Base-by-base conservation (phyloP, 352 stramenopile species). In the Phytophthora cajani region DNA sequence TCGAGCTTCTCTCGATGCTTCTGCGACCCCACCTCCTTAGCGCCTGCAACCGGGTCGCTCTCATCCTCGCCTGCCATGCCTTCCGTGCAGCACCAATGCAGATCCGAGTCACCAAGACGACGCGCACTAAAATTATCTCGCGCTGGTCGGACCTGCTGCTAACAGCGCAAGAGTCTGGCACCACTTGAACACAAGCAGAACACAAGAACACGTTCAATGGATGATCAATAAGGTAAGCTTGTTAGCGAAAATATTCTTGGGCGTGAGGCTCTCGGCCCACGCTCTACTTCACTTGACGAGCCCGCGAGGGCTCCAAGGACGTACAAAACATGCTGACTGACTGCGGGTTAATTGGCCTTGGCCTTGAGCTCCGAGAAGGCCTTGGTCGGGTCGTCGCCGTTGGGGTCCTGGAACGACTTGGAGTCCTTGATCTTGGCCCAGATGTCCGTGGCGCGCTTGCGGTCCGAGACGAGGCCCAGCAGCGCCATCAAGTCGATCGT, bases 401-500 rank as follows among this genome's bases (percentile, higher is more conserved):
- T 72, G 14, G 80, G 78, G 65, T 91, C 81, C 60, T 84, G 75
- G 52, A 82, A 68, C 69, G 59, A 64, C 65, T 87, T 87, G 33
- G 77, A 74, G 10, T 80, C 80, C 62, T 89, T 78, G 64, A 98
- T 97, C 86, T 98, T 98, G 33, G 86, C 89, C 97, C 97, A 99
- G 30, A 98, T 93, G 9, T 93, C 88, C 27, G 91, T 94, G 30
- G 93, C 97, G 64, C 96, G 90, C 84, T 99, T 99, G 52, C 97
- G 93, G 64, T 98, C 89, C 71, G 87, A 93, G 12, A 99, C 95
- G 2, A 99, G 78, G 7, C 98, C 97, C 10, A 99, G 47, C 11
- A 75, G 54, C 0, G 95, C 95, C 58, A 97, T 87, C 4, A 91
- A 67, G 81, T 99, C 97, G 76, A 99, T 99, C 61, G 98, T 95